Evolutionary conservation across 192 early-diverging fungal genomes (phyloP), one percentile per base, ranked within the genome.

Genomic region (Geosiphon pyriformis): DNA sequence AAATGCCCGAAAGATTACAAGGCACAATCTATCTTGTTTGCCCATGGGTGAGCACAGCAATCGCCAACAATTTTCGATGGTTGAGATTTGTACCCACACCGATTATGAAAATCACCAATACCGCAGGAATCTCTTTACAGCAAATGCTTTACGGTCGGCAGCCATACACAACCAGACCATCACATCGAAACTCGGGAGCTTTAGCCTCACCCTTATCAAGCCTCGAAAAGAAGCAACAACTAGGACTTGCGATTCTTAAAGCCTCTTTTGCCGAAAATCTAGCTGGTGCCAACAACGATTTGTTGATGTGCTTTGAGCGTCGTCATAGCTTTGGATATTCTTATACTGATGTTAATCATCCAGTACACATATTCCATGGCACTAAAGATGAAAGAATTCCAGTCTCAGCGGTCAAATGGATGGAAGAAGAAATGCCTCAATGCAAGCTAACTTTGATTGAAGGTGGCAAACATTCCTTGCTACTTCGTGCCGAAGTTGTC

Each of bases 301-400:
- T 76, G 49, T 69, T 76, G 74, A 67, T 70, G 18, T 76, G 74
- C 32, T 37, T 76, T 46, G 74, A 76, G 32, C 57, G 71, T 4
- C 65, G 71, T 31, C 67, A 76, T 57, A 64, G 67, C 0, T 76
- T 76, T 59, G 74, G 74, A 23, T 76, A 72, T 60, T 72, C 70
- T 12, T 76, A 76, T 55, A 76, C 71, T 32, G 74, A 76, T 67
- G 70, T 76, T 26, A 76, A 70, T n/a, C 63, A 72, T 27, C 74
- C 74, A 0, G 74, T 76, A 0, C 74, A 76, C 65, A 70, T 76
- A 25, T 76, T 76, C 50, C 72, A 71, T 70, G 74, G 74, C 6
- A 76, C 74, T 22, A 76, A 76, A 68, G 74, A 72, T 69, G 55
- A 54, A 0, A 61, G 71, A 8, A 76, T 76, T 67, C 69, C 74